Base-by-base conservation (phyloP, 169 alveolate species). In the Plasmodium cynomolgi region DNA sequence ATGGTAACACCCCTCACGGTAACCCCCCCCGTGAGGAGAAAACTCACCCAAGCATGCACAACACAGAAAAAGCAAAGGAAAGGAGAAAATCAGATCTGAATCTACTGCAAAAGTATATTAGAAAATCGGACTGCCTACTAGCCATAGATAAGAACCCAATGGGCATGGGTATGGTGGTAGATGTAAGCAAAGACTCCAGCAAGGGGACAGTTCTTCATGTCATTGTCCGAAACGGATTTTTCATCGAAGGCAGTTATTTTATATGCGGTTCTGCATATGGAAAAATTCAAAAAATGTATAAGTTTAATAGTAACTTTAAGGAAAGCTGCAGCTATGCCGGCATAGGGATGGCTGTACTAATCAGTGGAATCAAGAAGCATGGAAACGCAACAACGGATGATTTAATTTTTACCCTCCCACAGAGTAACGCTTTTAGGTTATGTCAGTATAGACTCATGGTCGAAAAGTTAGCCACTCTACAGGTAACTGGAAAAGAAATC, bases 251-350 rank as follows among this genome's bases (percentile, higher is more conserved):
- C 2, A 94, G 79, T 81, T 96, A 95, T 91, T 96, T 96, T 91
- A 96, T 96, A 31, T 96, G 97, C 47, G 98, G 98, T 33, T 96
- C 97, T 1, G 96, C 96, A 17, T 96, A 93, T 84, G 98, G 98
- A 9, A 93, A 92, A 47, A 91, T 96, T 33, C 75, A 88, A 7
- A 94, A 96, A 62, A 96, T 96, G 84, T 95, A 95, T 88, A 95
- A 96, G 72, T 84, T 96, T 33, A 94, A 91, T 68, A 91, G 91
- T 23, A 79, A 90, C 62, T 90, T 80, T 74, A 80, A 90, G 50
- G 94, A 90, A 23, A 39, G 39, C 74, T 90, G 94, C 31, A 84
- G 83, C 58, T 85, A 93, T 72, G 98, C 97, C 13, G 33, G 95
- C 0, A 95, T 95, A 17, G 98, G 98, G 11, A 91, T 77, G 92